phyloP scores from a whole-genome alignment of 148 eudicot species.

The Rhododendron henanense region DNA sequence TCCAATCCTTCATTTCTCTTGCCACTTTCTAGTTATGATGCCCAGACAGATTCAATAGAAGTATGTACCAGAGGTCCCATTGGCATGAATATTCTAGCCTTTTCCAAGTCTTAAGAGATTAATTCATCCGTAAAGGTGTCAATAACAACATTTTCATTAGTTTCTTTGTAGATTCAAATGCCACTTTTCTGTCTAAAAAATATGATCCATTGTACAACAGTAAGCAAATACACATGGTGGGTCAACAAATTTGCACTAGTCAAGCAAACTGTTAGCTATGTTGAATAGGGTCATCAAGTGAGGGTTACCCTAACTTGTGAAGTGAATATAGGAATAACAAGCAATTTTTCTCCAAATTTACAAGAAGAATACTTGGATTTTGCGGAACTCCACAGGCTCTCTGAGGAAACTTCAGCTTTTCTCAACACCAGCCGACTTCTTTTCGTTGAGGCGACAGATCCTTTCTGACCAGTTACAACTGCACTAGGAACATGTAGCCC shows the following conservation, averaged over 20 bases:
- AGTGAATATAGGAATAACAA: slow-evolving; percentile 2
- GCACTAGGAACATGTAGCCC: neutral
- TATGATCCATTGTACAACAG: neutral
- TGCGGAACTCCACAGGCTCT: neutral
- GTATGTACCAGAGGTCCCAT: neutral
- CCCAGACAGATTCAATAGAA: neutral
- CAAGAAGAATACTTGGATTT: slow-evolving; percentile 13
- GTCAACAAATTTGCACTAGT: neutral
- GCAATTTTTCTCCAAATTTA: slow-evolving; percentile 40
- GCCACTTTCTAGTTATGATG: neutral
- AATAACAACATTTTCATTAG: neutral
- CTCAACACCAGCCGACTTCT: neutral
- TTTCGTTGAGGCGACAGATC: neutral
- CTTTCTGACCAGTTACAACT: neutral
- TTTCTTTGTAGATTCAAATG: neutral
- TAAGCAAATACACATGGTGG: neutral
- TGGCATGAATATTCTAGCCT: neutral
- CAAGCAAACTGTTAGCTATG: neutral
- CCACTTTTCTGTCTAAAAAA: too few relatives aligned
- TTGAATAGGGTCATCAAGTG: neutral
- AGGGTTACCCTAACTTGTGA: neutral
- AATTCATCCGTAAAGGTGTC: neutral
- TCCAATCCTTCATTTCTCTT: neutral
- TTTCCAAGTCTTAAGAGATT: neutral
- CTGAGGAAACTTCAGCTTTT: neutral